phyloP scores from a whole-genome alignment of 2,329 filamentous ascomycete species.

The Passalora sequoiae region DNA sequence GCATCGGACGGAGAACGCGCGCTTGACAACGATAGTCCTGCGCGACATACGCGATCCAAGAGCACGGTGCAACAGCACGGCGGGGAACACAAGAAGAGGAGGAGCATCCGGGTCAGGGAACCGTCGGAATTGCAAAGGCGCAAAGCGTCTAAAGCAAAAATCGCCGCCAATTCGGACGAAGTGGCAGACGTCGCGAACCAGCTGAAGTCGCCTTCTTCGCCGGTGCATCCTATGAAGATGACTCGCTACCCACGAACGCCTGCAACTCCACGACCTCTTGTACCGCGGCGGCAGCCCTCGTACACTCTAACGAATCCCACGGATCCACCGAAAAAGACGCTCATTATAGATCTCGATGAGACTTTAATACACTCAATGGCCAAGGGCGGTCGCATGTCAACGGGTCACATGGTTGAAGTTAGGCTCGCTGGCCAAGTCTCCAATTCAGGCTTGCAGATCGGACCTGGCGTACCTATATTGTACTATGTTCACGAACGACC shows the following conservation, averaged over 20 bases:
- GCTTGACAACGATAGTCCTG: conserved; percentile 39
- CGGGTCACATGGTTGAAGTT: conserved; percentile 98
- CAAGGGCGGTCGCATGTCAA: conserved; percentile 91
- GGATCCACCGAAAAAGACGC: conserved; percentile 72
- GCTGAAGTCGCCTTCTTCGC: conserved; percentile 89
- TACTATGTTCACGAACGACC: conserved; percentile 99
- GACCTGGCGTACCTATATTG: conserved; percentile 88
- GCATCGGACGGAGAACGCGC: conserved; percentile 51
- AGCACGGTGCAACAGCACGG: conserved; percentile 50
- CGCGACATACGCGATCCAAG: conserved; percentile 60
- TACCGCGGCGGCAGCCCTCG: conserved; percentile 83
- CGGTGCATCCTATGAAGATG: conserved; percentile 57
- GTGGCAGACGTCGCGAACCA: conserved; percentile 58
- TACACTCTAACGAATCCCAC: conserved; percentile 62
- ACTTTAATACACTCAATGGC: conserved; percentile 97
- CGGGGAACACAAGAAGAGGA: conserved; percentile 60
- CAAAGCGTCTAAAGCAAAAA: conserved; percentile 59
- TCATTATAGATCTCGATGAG: conserved; percentile 93
- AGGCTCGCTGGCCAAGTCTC: conserved; percentile 25
- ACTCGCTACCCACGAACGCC: conserved; percentile 89
- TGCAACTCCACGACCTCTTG: conserved; percentile 79
- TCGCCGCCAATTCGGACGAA: conserved; percentile 31
- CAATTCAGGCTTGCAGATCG: conserved; percentile 42
- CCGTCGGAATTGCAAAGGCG: conserved; percentile 72
- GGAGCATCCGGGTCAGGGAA: conserved; percentile 87